Evolutionary conservation across 768 basidiomycete genomes (phyloP).

Genomic region (Naematelia aurantialba): DNA sequence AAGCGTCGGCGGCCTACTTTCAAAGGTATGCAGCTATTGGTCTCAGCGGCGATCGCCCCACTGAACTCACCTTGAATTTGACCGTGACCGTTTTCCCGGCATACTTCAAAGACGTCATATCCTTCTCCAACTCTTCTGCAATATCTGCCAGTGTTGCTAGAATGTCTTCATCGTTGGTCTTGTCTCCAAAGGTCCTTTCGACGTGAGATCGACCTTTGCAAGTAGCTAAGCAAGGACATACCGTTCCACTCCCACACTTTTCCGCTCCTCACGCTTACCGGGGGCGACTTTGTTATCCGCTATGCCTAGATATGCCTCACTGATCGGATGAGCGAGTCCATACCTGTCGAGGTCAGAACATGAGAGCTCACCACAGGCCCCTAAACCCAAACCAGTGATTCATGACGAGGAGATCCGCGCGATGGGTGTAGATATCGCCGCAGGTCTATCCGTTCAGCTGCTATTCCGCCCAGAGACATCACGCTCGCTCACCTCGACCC

Average conservation of each 20-base stretch:
- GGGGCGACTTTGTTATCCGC: conserved; percentile 77
- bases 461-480: neutral
- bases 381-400: conserved; percentile 79
- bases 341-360: neutral
- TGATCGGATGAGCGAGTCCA: conserved; percentile 12
- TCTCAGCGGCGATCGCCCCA: conserved; percentile 3
- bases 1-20: conserved; percentile 56
- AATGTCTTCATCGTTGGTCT: conserved; percentile 64
- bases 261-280: conserved; percentile 71
- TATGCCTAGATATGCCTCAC: conserved; percentile 73
- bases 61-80: conserved; percentile 65
- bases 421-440: conserved; percentile 76
- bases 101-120: conserved; percentile 76
- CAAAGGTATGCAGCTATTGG: conserved; percentile 67
- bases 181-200: conserved; percentile 69
- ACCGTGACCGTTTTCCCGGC: conserved; percentile 82
- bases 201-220: neutral
- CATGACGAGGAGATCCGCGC: conserved; percentile 71
- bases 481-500: conserved; percentile 63
- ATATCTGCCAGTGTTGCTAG: conserved; percentile 74
- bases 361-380: conserved; percentile 59
- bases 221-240: conserved; percentile 40
- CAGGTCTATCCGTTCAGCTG: conserved; percentile 61
- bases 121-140: conserved; percentile 72
- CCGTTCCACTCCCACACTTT: conserved; percentile 90